Evolutionary conservation across 2,329 filamentous ascomycete species (phyloP).

Genomic region (Knufia petricola): DNA sequence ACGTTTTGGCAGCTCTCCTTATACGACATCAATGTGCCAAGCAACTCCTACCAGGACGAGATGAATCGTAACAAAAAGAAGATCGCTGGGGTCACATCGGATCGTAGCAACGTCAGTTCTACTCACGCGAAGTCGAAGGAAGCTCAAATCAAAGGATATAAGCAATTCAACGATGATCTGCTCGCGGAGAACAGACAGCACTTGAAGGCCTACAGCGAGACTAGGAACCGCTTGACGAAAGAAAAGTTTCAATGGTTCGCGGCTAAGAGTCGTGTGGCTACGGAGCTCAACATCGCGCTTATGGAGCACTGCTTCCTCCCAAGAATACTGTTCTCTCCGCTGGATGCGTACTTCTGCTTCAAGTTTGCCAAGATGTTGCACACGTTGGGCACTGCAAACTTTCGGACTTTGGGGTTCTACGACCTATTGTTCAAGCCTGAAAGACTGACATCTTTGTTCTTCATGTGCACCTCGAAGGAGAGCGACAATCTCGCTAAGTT

Average conservation of each 20-base stretch:
- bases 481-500: constrained; percentile 90
- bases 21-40: constrained; percentile 68
- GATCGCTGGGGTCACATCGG: constrained; percentile 56
- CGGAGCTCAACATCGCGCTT: constrained; percentile 62
- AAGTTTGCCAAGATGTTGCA: constrained; percentile 82
- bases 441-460: constrained; percentile 70
- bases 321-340: constrained; percentile 68
- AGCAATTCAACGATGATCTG: constrained; percentile 59
- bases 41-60: constrained; percentile 68
- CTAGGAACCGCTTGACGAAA: constrained; percentile 58
- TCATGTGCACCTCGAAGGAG: constrained; percentile 80
- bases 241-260: constrained; percentile 74
- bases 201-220: constrained; percentile 56
- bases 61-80: constrained; percentile 59
- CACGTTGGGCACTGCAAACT: constrained; percentile 70
- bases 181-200: constrained; percentile 65
- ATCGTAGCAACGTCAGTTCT: constrained; percentile 63
- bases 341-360: constrained; percentile 83
- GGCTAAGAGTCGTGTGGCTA: constrained; percentile 52
- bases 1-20: constrained; percentile 88
- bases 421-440: constrained; percentile 78
- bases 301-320: constrained; percentile 91
- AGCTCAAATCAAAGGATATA: constrained; percentile 58
- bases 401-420: constrained; percentile 74
- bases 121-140: constrained; percentile 58